phyloP scores from a whole-genome alignment of 495 filamentous ascomycete species.

The Penicillium cosmopolitanum region DNA sequence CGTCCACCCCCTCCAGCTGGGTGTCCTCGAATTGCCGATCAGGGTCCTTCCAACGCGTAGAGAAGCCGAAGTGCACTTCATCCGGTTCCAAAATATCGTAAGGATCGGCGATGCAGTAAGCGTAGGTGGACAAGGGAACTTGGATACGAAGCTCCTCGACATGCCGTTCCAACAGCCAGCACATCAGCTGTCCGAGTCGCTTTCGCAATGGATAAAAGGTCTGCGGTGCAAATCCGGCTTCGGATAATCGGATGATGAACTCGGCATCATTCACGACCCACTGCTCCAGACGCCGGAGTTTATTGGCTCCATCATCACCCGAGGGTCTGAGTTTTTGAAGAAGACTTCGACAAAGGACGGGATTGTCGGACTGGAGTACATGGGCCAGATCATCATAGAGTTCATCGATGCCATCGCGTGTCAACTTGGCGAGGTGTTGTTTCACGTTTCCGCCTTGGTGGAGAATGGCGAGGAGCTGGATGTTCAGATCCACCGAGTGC shows the following conservation, averaged over 20 bases:
- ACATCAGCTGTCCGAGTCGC: conserved; percentile 56
- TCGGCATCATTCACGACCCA: conserved; percentile 41
- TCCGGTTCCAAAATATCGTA: conserved; percentile 67
- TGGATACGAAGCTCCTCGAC: conserved; percentile 69
- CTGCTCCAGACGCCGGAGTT: conserved; percentile 35
- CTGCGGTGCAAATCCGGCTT: conserved; percentile 67
- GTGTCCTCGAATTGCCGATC: conserved; percentile 62
- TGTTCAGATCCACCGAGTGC: conserved; percentile 67
- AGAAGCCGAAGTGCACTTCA: conserved; percentile 83
- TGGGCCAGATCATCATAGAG: conserved; percentile 55
- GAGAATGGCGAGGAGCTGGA: conserved; percentile 79
- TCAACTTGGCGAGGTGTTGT: conserved; percentile 58
- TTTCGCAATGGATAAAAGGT: conserved; percentile 62
- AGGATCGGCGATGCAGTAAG: conserved; percentile 83
- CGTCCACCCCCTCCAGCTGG: conserved; percentile 67
- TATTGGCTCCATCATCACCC: conserved; percentile 23
- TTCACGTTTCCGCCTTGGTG: conserved; percentile 64
- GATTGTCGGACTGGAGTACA: conserved; percentile 52
- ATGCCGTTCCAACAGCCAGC: conserved; percentile 56
- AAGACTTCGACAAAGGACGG: conserved; percentile 39
- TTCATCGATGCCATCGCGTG: conserved; percentile 58
- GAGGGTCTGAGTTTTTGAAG: conserved; percentile 42
- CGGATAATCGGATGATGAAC: conserved; percentile 39
- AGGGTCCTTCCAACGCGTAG: conserved; percentile 59
- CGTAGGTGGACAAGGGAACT: conserved; percentile 73